These are phyloP conservation scores for Trichoderma gamsii DNA, from an alignment of 495 filamentous ascomycete species.

Conservation along the genomic window DNA sequence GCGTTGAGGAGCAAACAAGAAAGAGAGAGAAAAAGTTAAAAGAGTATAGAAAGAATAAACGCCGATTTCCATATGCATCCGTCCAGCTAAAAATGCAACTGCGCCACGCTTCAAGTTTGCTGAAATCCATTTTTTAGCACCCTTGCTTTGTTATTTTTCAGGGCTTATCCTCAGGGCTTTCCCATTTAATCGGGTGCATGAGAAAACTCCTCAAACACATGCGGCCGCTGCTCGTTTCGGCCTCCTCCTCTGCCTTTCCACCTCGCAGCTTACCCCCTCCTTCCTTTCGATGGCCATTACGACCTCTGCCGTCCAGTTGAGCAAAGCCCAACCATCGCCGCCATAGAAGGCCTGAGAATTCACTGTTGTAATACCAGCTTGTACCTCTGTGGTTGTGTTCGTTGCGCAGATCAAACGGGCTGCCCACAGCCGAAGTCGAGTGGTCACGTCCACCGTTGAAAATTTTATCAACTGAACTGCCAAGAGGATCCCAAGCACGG, in stretches of 20 bases:
- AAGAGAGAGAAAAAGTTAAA: neutral
- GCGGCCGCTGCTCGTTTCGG: constrained; percentile 52
- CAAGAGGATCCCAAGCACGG: constrained; percentile 64
- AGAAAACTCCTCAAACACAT: constrained; percentile 89
- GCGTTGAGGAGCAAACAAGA: neutral
- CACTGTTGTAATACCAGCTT: constrained; percentile 92
- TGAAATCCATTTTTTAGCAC: neutral
- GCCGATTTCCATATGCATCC: constrained; percentile 7
- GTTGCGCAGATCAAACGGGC: constrained; percentile 67
- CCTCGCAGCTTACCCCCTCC: constrained; percentile 45
- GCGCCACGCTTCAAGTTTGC: neutral
- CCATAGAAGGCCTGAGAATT: constrained; percentile 78
- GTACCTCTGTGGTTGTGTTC: constrained; percentile 87
- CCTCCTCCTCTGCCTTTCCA: constrained; percentile 63
- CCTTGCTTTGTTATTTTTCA: neutral
- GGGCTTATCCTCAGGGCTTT: constrained; percentile 33
- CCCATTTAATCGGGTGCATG: constrained; percentile 83
- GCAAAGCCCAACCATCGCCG: constrained; percentile 81
- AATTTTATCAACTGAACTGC: constrained; percentile 62
- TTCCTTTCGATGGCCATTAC: constrained; percentile 62
- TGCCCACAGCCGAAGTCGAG: constrained; percentile 58
- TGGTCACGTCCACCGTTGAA: constrained; percentile 85
- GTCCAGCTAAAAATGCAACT: neutral
- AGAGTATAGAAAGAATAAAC: constrained; percentile 2
- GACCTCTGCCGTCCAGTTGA: constrained; percentile 53